These are phyloP conservation scores for Globisporangium nodosum DNA, from an alignment of 352 stramenopile species.

Conservation along the genomic window DNA sequence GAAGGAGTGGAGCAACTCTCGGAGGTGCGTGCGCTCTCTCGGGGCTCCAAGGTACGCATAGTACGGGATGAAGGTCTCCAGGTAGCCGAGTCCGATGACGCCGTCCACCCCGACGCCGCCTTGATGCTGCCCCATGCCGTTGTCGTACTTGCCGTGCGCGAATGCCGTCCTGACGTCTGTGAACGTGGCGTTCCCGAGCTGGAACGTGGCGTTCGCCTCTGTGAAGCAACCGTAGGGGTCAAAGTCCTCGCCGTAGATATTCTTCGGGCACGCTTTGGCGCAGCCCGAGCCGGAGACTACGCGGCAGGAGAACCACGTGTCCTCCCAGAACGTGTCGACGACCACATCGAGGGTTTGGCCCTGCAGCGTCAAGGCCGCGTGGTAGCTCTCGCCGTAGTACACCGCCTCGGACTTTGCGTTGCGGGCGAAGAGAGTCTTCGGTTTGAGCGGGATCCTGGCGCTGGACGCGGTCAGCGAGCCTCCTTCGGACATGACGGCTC, in stretches of 20 bases:
- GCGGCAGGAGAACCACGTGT: constrained; percentile 3
- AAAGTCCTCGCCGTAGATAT: not conserved
- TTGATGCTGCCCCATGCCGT: not conserved
- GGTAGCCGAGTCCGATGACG: not conserved
- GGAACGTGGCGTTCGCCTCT: constrained; percentile 1
- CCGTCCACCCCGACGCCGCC: not conserved
- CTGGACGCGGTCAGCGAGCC: too few relatives aligned
- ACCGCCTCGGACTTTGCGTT: not conserved
- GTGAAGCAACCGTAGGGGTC: not conserved
- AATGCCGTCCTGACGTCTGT: not conserved
- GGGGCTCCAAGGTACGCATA: too few relatives aligned
- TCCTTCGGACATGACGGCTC: too few relatives aligned
- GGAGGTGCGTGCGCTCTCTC: not conserved
- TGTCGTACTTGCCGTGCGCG: not conserved
- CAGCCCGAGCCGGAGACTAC: not conserved
- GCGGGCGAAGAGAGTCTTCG: too few relatives aligned
- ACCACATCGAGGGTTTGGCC: not conserved
- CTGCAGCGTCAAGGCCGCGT: not conserved
- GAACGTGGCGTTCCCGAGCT: not conserved
- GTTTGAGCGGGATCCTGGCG: too few relatives aligned
- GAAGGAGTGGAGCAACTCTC: not conserved
- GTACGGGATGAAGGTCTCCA: too few relatives aligned
- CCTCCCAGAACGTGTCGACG: not conserved
- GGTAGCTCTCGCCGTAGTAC: not conserved
- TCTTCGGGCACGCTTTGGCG: not conserved